Evolutionary conservation across 495 filamentous ascomycete species (phyloP), one percentile per base, ranked within the genome.

Genomic region (Friedmanniomyces simplex): DNA sequence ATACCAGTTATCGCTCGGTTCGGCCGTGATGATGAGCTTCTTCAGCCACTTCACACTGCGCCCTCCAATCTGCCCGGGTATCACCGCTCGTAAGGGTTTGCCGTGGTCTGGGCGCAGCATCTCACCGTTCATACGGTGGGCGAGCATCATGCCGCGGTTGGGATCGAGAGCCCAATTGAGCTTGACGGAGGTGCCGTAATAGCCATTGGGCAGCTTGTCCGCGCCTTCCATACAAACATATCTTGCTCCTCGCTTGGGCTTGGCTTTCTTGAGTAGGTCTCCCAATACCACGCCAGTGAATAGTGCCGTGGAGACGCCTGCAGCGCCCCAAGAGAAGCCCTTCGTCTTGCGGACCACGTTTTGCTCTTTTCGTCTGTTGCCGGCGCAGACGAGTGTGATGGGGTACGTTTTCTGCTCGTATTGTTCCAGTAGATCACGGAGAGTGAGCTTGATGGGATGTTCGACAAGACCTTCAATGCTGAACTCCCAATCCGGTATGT

Each of bases 1-100:
- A 62, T 96, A 97, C 90, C 91, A 96, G 62, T 95, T 96, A 50
- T 91, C 86, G 65, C 89, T 95, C 0, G 91, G 91, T 3, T 71
- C 69, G 6, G 81, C 78, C 0, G 89, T 93, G 48, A 96, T 64
- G 30, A 91, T 86, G 50, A 97, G 77, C 42, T 77, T 83, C 74
- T 87, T 95, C 59, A 97, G 65, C 91, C 91, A 97, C 70, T 97
- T 97, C 26, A 97, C 91, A 69, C 89, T 95, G 48, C 91, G 77
- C 6, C 91, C 91, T 42, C 91, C 91, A 59, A 97, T 96, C 70
- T 95, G 90, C 3, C 91, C 90, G 0, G 91, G 91, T 8, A 97
- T 87, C 4, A 96, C 85, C 3, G 85, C 84, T 46, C 91, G 75
- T 36, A 97, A 66, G 0, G 91, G 91, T 52, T 86, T 84, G 12